Evolutionary conservation across 2,329 filamentous ascomycete genomes (phyloP).

Genomic region (Ilyonectria robusta): DNA sequence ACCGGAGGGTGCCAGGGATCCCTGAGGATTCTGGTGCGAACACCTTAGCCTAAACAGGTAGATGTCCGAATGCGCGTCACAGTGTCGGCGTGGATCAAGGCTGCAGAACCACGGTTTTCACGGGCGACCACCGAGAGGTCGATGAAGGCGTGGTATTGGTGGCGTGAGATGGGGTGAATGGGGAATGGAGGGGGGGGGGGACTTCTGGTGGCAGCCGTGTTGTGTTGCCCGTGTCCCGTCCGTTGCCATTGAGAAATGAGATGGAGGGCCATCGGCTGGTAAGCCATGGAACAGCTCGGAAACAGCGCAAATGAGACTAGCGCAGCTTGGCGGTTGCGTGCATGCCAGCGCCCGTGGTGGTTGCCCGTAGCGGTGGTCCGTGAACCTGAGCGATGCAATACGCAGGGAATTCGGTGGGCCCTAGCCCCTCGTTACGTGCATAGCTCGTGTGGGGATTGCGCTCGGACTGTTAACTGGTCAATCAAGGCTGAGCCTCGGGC

Average conservation of each 20-base stretch:
- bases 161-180: constrained; percentile 24
- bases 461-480: constrained; percentile 35
- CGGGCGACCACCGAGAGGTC: constrained; percentile 16
- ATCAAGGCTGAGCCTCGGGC: constrained; percentile 29
- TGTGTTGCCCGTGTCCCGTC: constrained; percentile 1
- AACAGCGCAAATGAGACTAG: constrained; percentile 32
- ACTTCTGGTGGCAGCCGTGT: not conserved
- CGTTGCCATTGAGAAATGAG: constrained; percentile 18
- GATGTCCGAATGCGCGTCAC: constrained; percentile 42
- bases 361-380: constrained; percentile 26
- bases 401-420: constrained; percentile 20
- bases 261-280: constrained; percentile 17
- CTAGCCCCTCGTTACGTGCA: constrained; percentile 31
- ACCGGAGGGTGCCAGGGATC: constrained; percentile 35
- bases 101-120: constrained; percentile 24
- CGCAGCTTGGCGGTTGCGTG: constrained; percentile 29
- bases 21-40: constrained; percentile 27
- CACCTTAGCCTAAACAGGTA: constrained; percentile 45
- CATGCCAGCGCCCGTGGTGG: constrained; percentile 35
- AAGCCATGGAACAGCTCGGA: constrained; percentile 32
- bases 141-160: constrained; percentile 36
- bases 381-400: constrained; percentile 24
- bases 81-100: constrained; percentile 37
- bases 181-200: constrained; percentile 2
- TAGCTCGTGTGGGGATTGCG: constrained; percentile 36